Percentiles rank a stretch among this genome's conserved stretches.
phyloP scores from a whole-genome alignment of 371 early-diverging fungal species.

The Actinomucor elegans region DNA sequence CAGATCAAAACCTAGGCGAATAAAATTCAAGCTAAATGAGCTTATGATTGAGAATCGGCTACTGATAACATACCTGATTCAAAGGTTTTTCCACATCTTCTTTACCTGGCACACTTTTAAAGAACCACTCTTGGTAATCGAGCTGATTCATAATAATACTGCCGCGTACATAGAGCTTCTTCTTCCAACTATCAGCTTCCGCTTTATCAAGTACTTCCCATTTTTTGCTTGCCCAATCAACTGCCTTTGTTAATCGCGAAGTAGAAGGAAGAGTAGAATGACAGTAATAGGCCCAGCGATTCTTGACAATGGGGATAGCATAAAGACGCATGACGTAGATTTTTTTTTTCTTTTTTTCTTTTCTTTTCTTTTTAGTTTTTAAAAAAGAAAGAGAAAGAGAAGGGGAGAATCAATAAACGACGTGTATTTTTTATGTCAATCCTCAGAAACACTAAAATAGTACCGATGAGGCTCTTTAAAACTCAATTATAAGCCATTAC shows the following conservation, averaged over 20 bases:
- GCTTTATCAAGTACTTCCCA: constrained; percentile 62
- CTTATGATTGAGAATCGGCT: too few relatives aligned
- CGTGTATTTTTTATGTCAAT: too few relatives aligned
- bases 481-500: too few relatives aligned
- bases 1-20: constrained; percentile 49
- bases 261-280: constrained; percentile 37
- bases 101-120: constrained; percentile 70
- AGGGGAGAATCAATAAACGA: too few relatives aligned
- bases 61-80: constrained; percentile 36
- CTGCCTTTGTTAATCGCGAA: constrained; percentile 53
- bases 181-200: constrained; percentile 55
- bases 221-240: constrained; percentile 58
- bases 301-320: constrained; percentile 47
- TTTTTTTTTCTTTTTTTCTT: too few relatives aligned
- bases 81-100: constrained; percentile 42
- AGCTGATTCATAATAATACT: constrained; percentile 69
- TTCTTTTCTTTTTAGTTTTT: too few relatives aligned
- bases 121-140: constrained; percentile 77
- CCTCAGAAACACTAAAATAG: too few relatives aligned
- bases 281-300: constrained; percentile 57
- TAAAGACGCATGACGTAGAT: constrained; percentile 33
- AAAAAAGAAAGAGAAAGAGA: constrained; percentile 3
- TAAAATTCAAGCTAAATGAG: too few relatives aligned
- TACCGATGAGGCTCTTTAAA: too few relatives aligned
- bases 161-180: constrained; percentile 62